These are phyloP conservation scores for Zizania latifolia DNA, from an alignment of 176 grass and related monocot species.

Conservation along the genomic window DNA sequence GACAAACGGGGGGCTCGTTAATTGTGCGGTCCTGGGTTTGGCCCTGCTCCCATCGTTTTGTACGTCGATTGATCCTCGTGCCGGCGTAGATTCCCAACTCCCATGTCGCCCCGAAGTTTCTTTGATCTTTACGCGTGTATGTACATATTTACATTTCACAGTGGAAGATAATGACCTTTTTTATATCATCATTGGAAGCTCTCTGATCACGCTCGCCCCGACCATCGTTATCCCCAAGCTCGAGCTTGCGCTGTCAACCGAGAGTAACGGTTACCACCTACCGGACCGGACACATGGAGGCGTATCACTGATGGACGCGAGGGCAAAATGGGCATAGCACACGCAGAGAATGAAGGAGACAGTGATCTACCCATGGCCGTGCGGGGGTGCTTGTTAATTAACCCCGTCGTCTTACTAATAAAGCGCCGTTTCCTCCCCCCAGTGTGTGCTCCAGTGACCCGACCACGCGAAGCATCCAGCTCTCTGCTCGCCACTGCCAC, in stretches of 20 bases:
- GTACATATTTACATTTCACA: neutral
- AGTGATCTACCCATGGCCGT: neutral
- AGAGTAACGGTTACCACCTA: neutral
- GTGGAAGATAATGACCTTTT: no score
- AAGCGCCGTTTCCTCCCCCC: slow-evolving; percentile 29
- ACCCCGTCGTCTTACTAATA: neutral
- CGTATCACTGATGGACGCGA: neutral
- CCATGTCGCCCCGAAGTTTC: neutral
- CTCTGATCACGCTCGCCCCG: neutral
- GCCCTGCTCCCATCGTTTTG: neutral
- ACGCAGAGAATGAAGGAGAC: neutral
- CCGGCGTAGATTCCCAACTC: neutral
- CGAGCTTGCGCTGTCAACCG: no score
- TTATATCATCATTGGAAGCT: neutral
- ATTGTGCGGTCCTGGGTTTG: neutral
- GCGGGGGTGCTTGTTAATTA: slow-evolving; percentile 5
- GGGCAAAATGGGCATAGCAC: slow-evolving; percentile 15
- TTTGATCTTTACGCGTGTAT: neutral
- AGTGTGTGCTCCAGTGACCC: slow-evolving; percentile 11
- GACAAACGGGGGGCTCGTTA: neutral
- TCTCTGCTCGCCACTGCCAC: no score
- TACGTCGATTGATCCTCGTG: neutral
- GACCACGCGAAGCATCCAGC: slow-evolving; percentile 41
- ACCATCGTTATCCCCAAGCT: neutral
- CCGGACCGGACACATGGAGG: no score